phyloP scores from a whole-genome alignment of 1,284 basidiomycete genomes.

The Austroboletus sp. region DNA sequence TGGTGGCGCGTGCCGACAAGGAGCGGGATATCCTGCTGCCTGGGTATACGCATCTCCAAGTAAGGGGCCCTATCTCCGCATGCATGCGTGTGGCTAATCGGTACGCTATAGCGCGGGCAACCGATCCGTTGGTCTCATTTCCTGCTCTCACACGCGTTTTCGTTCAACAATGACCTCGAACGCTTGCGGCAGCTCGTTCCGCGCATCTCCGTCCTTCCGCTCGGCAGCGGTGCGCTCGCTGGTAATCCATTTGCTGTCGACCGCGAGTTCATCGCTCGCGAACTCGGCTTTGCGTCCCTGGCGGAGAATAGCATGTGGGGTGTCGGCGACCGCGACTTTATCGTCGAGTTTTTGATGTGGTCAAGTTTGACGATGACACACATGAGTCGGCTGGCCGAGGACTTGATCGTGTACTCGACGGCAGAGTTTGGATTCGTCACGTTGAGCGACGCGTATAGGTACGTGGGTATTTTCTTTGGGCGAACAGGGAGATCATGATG shows the following conservation, averaged over 20 bases:
- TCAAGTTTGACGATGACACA: conserved; percentile 88
- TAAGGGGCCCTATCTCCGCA: conserved; percentile 22
- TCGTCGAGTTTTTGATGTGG: conserved; percentile 97
- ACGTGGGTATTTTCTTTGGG: conserved; percentile 7
- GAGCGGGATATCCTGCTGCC: conserved; percentile 90
- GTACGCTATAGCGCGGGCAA: conserved; percentile 70
- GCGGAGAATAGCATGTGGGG: conserved; percentile 93
- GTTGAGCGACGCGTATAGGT: conserved; percentile 94
- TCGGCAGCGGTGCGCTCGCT: conserved; percentile 90
- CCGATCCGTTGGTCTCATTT: conserved; percentile 98
- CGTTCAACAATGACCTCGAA: conserved; percentile 82
- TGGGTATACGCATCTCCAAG: conserved; percentile 96
- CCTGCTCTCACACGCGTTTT: conserved; percentile 89
- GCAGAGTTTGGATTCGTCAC: conserved; percentile 95
- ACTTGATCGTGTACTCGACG: conserved; percentile 93
- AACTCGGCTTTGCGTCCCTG: conserved; percentile 78
- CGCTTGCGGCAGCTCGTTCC: conserved; percentile 81
- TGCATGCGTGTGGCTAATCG: not conserved
- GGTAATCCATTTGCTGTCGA: conserved; percentile 94
- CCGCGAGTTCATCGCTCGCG: conserved; percentile 78
- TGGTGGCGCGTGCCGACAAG: conserved; percentile 85
- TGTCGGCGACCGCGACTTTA: conserved; percentile 94
- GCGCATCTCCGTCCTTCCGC: conserved; percentile 85
- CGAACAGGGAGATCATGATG: not conserved
- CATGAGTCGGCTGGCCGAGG: conserved; percentile 90